Percentiles rank a stretch among this genome's conserved stretches.
Evolutionary conservation across 2,329 filamentous ascomycete species (phyloP).

Genomic region (Spiromastix sp.): DNA sequence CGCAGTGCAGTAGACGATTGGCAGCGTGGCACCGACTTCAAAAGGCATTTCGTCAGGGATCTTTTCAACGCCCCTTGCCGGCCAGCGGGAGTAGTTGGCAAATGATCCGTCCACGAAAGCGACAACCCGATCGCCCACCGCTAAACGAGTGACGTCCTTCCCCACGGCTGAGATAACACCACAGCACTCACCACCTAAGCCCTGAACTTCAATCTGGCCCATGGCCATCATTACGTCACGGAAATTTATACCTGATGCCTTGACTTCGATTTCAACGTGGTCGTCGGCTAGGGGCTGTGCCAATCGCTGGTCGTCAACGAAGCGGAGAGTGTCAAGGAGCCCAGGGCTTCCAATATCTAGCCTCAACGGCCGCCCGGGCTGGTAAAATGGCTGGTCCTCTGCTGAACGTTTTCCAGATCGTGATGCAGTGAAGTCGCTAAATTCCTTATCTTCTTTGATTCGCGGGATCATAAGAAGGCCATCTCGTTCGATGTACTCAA

Average conservation of each 20-base stretch:
- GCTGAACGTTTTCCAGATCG: no score
- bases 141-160: constrained; percentile 2
- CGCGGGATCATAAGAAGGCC: constrained; percentile 6
- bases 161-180: constrained; percentile 8
- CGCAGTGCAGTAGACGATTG: constrained; percentile 11
- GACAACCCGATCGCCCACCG: constrained; percentile 10
- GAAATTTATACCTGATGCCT: constrained; percentile 14
- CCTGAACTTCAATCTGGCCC: constrained; percentile 6
- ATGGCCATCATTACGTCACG: constrained; percentile 11
- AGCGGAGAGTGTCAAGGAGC: constrained; percentile 9
- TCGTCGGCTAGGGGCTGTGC: constrained; percentile 5
- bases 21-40: constrained; percentile 11
- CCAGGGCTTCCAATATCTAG: constrained; percentile 5
- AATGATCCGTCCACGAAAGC: constrained; percentile 5
- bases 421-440: no score
- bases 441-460: no score
- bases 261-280: constrained; percentile 17
- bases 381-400: constrained; percentile 4
- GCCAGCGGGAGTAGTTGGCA: constrained; percentile 3
- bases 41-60: constrained; percentile 12
- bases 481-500: constrained; percentile 2
- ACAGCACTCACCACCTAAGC: constrained; percentile 9
- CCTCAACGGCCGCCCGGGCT: constrained; percentile 4
- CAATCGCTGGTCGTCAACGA: constrained; percentile 8
- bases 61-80: constrained; percentile 1